phyloP scores from a whole-genome alignment of 306 rosid species.

The Vicia sativa region DNA sequence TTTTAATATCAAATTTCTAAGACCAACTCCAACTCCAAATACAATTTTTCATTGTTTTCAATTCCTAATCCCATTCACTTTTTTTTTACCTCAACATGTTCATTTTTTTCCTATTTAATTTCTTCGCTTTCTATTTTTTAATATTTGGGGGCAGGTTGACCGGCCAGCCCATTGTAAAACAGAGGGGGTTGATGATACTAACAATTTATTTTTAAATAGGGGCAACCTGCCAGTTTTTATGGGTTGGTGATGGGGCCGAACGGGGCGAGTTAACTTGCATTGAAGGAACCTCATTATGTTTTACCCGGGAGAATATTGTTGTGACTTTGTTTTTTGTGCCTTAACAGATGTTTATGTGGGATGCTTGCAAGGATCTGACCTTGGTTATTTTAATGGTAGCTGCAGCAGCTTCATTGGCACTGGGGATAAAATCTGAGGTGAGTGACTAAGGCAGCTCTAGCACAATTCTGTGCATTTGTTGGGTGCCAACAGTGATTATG shows the following conservation, averaged over 20 bases:
- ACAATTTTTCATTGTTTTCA: not conserved
- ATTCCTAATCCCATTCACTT: not conserved
- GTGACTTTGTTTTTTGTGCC: slow-evolving; percentile 33
- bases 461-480: slow-evolving; percentile 21
- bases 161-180: not conserved
- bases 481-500: not conserved
- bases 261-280: slow-evolving; percentile 5
- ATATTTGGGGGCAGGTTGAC: slow-evolving; percentile 9
- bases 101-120: not conserved
- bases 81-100: not conserved
- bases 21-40: slow-evolving; percentile 15
- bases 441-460: slow-evolving; percentile 22
- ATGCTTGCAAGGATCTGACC: slow-evolving; percentile 99
- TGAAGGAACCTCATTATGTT: slow-evolving; percentile 1
- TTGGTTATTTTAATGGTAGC: slow-evolving; percentile 92
- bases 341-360: slow-evolving; percentile 90
- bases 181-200: not conserved
- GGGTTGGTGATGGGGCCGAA: not conserved
- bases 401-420: slow-evolving; percentile 88
- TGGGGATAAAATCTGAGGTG: slow-evolving; percentile 98
- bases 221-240: not conserved
- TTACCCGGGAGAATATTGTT: not conserved
- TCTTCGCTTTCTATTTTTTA: not conserved
- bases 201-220: not conserved
- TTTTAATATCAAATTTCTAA: not conserved